Evolutionary conservation across 78 protist genomes (phyloP).

Genomic region (Chrysochromulina parva): DNA sequence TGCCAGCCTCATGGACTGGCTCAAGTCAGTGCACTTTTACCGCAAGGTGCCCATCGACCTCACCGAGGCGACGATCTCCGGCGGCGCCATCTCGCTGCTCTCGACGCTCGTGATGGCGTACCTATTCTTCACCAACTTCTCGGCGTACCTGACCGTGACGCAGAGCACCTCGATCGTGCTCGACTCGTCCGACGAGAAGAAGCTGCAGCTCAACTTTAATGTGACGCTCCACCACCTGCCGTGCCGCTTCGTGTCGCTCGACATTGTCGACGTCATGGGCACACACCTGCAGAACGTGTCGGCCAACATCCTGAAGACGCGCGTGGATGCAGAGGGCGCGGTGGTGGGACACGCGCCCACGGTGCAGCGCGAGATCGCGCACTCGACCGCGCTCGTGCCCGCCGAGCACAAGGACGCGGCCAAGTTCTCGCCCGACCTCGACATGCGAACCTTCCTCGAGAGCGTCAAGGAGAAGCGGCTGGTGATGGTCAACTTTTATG

Average conservation of each 20-base stretch:
- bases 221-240: slow-evolving; percentile 15
- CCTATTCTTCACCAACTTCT: slow-evolving; percentile 4
- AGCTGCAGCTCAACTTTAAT: slow-evolving; percentile 27
- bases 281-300: background rate
- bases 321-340: background rate
- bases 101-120: background rate
- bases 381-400: background rate
- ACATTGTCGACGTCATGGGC: slow-evolving; percentile 30
- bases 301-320: background rate
- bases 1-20: background rate
- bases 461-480: background rate
- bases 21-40: background rate
- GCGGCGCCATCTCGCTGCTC: slow-evolving; percentile 20
- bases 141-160: background rate
- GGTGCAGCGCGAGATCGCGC: background rate
- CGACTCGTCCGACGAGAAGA: background rate
- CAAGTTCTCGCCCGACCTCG: background rate
- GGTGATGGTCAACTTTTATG: slow-evolving; percentile 26
- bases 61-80: slow-evolving; percentile 32
- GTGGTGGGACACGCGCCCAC: background rate
- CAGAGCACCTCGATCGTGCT: background rate
- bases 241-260: slow-evolving; percentile 6
- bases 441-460: background rate
- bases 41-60: slow-evolving; percentile 27
- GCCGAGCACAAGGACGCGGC: background rate